Evolutionary conservation across 2,329 filamentous ascomycete species (phyloP), one percentile per base, ranked within the genome.

Genomic region (Whalleya microplaca): DNA sequence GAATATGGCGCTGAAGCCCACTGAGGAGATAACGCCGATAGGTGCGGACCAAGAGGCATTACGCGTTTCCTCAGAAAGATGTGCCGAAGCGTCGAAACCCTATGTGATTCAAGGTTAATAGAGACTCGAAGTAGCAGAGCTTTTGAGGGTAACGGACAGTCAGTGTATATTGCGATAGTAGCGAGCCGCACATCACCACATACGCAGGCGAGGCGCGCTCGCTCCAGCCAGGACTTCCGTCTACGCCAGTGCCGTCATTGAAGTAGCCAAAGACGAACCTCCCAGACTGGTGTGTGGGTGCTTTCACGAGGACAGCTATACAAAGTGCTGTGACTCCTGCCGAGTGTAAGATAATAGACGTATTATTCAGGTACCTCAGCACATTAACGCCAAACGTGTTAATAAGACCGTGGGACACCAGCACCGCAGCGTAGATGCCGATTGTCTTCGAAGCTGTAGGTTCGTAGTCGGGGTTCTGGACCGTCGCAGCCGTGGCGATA

Each of bases 381-480:
- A 37, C 32, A 16, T 78, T 82, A 4, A 84, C 78, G 0, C 79
- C 80, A 65, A 89, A 90, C 20, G 86, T 80, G 68, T 90, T 91
- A 48, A 89, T 78, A 8, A 79, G 59, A 64, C 86, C 86, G 66
- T 84, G 88, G 21, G 89, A 70, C 6, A 85, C 61, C 82, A 88
- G 89, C 19, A 90, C 84, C 0, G 84, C 86, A 87, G 87, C 90
- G 70, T 90, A 91, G 76, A 81, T 84, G 16, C 90, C 75, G 2
- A 91, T 82, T 0, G 87, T 90, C 73, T 90, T 87, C 83, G 85
- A 90, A 48, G 79, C 73, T 62, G 84, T 90, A 10, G 88, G 79
- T 19, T 84, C 84, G 67, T 85, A 91, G 60, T 86, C 81, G 58
- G 89, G 85, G n/a, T 87, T 76, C 81, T 85, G 90, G 0, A 91